phyloP scores from a whole-genome alignment of 2,329 filamentous ascomycete genomes.

The Xylaria sp. region DNA sequence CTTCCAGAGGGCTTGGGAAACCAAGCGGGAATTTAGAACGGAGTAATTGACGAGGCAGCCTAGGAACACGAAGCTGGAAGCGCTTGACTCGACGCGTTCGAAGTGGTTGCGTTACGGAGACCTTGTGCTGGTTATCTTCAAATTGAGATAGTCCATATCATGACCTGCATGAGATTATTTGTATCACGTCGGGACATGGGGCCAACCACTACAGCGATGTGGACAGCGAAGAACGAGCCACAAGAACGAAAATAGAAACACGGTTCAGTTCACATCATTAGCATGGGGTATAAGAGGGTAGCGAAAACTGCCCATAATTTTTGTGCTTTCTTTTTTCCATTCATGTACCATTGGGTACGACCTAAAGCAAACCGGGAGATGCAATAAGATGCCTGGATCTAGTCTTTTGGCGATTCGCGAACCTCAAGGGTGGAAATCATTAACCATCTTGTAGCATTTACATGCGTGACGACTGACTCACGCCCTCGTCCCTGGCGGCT shows the following conservation, averaged over 20 bases:
- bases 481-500: slow-evolving; percentile 32
- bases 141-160: too few species aligned
- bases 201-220: too few species aligned
- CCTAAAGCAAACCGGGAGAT: slow-evolving; percentile 43
- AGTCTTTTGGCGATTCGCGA: slow-evolving; percentile 31
- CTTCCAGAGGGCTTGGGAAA: background rate
- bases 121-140: too few species aligned
- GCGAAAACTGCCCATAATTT: background rate
- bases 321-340: slow-evolving; percentile 36
- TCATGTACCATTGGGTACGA: slow-evolving; percentile 42
- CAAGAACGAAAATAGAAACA: too few species aligned
- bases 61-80: too few species aligned
- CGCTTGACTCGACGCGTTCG: too few species aligned
- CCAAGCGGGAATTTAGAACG: background rate
- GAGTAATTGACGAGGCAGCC: background rate
- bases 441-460: slow-evolving; percentile 30
- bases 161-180: too few species aligned
- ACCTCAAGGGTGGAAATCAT: slow-evolving; percentile 25
- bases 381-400: slow-evolving; percentile 39
- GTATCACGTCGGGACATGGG: too few species aligned
- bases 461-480: slow-evolving; percentile 25
- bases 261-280: background rate
- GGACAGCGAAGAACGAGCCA: too few species aligned
- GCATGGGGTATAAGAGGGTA: background rate
- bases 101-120: too few species aligned